phyloP scores from a whole-genome alignment of 2,329 filamentous ascomycete species.

The Colletotrichum aenigma region DNA sequence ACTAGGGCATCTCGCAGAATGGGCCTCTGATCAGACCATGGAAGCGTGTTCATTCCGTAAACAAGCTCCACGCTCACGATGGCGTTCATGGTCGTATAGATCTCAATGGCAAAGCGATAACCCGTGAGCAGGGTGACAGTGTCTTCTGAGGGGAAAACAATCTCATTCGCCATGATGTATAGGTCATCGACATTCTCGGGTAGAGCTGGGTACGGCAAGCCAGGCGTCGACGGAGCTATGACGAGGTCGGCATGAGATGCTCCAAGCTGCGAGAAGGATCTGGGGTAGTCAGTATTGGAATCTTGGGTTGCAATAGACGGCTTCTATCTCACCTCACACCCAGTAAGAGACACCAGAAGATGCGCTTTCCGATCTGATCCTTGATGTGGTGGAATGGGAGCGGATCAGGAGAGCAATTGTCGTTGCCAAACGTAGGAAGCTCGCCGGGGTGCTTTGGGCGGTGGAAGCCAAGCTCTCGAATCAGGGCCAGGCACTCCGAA shows the following conservation, averaged over 20 bases:
- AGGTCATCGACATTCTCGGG: conserved; percentile 86
- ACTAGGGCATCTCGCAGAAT: conserved; percentile 74
- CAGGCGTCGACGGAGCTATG: conserved; percentile 77
- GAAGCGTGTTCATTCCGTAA: conserved; percentile 78
- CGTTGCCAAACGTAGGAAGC: conserved; percentile 43
- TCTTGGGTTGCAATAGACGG: neutral
- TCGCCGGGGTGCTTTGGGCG: conserved; percentile 53
- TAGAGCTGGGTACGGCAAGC: conserved; percentile 77
- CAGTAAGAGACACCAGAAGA: conserved; percentile 86
- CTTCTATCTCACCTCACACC: conserved; percentile 63
- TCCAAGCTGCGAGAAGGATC: conserved; percentile 80
- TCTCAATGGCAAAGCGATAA: conserved; percentile 79
- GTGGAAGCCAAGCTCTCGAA: conserved; percentile 70
- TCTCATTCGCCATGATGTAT: conserved; percentile 73
- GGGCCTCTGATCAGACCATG: conserved; percentile 78
- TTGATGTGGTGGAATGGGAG: conserved; percentile 70
- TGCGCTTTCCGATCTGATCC: conserved; percentile 74
- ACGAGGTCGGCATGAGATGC: conserved; percentile 73
- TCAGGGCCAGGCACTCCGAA: conserved; percentile 72
- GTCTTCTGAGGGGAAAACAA: conserved; percentile 72
- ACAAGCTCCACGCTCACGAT: conserved; percentile 81
- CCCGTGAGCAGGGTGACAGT: conserved; percentile 75
- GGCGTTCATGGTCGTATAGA: conserved; percentile 81
- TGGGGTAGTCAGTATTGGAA: conserved; percentile 33
- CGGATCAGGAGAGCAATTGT: conserved; percentile 40